These are phyloP conservation scores for Suillus bovinus DNA, from an alignment of 768 basidiomycete genomes.

Conservation along the genomic window DNA sequence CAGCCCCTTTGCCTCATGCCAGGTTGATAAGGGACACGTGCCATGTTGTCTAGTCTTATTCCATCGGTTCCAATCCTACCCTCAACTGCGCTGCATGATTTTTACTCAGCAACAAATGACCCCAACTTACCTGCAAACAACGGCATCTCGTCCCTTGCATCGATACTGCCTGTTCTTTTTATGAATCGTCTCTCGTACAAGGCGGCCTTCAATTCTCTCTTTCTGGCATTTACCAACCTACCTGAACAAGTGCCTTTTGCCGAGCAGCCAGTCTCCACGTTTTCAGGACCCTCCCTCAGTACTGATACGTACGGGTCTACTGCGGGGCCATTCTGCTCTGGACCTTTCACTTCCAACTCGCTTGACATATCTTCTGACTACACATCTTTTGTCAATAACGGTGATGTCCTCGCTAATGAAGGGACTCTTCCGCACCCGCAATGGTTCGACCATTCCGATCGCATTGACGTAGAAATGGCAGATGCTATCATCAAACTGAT, in stretches of 20 bases:
- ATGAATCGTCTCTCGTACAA: neutral
- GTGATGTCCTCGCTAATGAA: neutral
- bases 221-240: neutral
- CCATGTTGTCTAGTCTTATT: neutral
- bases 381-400: neutral
- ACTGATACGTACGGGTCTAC: neutral
- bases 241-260: neutral
- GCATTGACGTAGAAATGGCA: slow-evolving; percentile 1
- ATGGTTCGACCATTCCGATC: neutral
- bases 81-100: neutral
- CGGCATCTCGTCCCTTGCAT: neutral
- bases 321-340: neutral
- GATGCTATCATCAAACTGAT: neutral
- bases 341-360: neutral
- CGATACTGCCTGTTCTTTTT: neutral
- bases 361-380: neutral
- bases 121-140: neutral
- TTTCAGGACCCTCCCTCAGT: neutral
- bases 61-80: neutral
- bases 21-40: neutral
- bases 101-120: neutral
- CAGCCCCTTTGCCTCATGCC: neutral
- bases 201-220: neutral
- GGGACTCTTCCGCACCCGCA: neutral
- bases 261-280: neutral